Evolutionary conservation across 768 basidiomycete genomes (phyloP).

Genomic region (Sutorius australiensis): DNA sequence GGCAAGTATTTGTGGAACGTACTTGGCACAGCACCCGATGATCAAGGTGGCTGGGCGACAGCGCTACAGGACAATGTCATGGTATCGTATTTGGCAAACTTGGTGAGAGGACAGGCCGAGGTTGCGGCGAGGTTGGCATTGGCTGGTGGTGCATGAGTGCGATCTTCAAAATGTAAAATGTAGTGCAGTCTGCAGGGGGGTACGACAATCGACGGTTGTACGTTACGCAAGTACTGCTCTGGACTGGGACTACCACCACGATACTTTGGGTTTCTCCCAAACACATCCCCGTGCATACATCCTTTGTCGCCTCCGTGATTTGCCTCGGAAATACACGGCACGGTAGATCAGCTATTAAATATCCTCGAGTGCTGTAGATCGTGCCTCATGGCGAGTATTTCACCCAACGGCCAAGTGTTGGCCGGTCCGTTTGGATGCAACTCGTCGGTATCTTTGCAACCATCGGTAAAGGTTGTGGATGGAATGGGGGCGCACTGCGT

Average conservation of each 20-base stretch:
- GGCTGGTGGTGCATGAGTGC: conserved; percentile 38
- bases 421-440: conserved; percentile 57
- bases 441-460: conserved; percentile 9
- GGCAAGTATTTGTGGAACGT: conserved; percentile 92
- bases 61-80: conserved; percentile 89
- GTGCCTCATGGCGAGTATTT: conserved; percentile 85
- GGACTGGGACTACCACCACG: too few relatives aligned
- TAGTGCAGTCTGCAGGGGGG: background rate
- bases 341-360: conserved; percentile 65
- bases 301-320: too few relatives aligned
- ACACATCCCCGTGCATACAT: too few relatives aligned
- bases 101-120: conserved; percentile 91
- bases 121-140: conserved; percentile 84
- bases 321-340: background rate
- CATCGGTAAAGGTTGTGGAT: conserved; percentile 39
- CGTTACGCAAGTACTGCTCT: too few relatives aligned
- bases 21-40: conserved; percentile 66
- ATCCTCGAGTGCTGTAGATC: conserved; percentile 94
- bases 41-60: conserved; percentile 70
- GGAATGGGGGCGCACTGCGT: conserved; percentile 43
- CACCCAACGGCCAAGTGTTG: conserved; percentile 94
- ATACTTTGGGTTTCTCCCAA: too few relatives aligned
- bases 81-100: conserved; percentile 91
- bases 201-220: background rate
- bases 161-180: conserved; percentile 3